Evolutionary conservation across 1,284 basidiomycete species (phyloP).

Genomic region (Cryptococcus sp.): DNA sequence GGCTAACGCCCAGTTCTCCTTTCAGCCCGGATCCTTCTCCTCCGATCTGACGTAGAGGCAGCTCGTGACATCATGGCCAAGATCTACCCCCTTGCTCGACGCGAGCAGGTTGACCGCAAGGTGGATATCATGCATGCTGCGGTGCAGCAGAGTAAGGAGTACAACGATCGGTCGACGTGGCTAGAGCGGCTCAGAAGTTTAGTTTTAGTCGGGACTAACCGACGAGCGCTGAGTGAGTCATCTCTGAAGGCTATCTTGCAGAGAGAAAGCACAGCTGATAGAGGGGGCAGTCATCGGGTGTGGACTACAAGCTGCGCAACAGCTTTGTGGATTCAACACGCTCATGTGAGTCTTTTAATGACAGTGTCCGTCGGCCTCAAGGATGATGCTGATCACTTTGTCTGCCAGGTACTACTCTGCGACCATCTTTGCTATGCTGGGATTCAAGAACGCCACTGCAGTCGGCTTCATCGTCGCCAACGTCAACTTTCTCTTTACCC

Average conservation of each 20-base stretch:
- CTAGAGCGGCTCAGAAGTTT: slow-evolving; percentile 59
- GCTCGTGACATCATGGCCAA: slow-evolving; percentile 59
- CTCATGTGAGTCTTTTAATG: slow-evolving; percentile 57
- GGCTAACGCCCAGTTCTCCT: neutral
- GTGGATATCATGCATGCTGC: slow-evolving; percentile 58
- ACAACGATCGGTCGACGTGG: slow-evolving; percentile 62
- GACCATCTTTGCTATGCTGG: slow-evolving; percentile 73
- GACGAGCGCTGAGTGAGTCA: slow-evolving; percentile 65
- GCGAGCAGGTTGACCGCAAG: slow-evolving; percentile 65
- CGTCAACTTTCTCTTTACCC: slow-evolving; percentile 77
- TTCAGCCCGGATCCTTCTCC: slow-evolving; percentile 66
- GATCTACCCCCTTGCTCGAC: slow-evolving; percentile 64
- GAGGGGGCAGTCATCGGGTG: slow-evolving; percentile 62
- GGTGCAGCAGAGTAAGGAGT: slow-evolving; percentile 63
- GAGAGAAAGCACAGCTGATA: neutral
- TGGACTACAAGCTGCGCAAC: slow-evolving; percentile 76
- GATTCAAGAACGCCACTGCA: slow-evolving; percentile 74
- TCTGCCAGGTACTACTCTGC: slow-evolving; percentile 66
- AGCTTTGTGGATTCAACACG: slow-evolving; percentile 72
- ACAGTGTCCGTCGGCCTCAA: neutral
- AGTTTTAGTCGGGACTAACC: slow-evolving; percentile 59
- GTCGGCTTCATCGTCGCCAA: slow-evolving; percentile 73
- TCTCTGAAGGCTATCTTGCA: neutral
- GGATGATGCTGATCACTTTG: neutral
- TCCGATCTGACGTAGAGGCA: slow-evolving; percentile 55